A percentile compares a stretch with the other conserved stretches of the same genome.
Conservation (phyloP, 169 alveolate genomes). For the Pseudocohnilembus persalinus region DNA sequence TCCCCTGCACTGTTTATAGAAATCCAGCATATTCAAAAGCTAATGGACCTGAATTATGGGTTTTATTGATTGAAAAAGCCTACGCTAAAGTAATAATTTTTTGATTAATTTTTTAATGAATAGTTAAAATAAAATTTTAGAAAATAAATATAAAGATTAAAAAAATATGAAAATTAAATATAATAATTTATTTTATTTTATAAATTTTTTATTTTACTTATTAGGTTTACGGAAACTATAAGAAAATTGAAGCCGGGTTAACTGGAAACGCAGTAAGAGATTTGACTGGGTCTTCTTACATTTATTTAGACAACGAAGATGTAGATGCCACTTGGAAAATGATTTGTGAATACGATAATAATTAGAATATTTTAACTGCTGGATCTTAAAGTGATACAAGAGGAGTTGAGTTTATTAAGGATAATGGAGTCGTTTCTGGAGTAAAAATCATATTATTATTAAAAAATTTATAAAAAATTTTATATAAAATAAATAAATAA, state of each 20-base stretch:
- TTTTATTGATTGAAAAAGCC: slow-evolving; percentile 82
- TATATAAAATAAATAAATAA: too few relatives aligned
- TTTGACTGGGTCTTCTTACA: slow-evolving; percentile 56
- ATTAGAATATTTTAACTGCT: slow-evolving; percentile 28
- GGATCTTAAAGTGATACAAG: slow-evolving; percentile 29
- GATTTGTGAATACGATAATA: slow-evolving; percentile 17
- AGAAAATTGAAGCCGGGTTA: slow-evolving; percentile 67
- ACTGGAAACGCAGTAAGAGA: slow-evolving; percentile 66
- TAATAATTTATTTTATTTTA: too few relatives aligned
- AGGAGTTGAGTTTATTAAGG: slow-evolving; percentile 12
- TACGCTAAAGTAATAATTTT: slow-evolving; percentile 63
- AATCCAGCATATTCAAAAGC: slow-evolving; percentile 50
- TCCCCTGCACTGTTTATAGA: slow-evolving; percentile 60
- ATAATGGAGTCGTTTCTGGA: slow-evolving; percentile 38
- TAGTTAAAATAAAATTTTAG: too few relatives aligned
- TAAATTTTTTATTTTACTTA: slow-evolving; percentile 15
- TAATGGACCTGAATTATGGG: slow-evolving; percentile 81
- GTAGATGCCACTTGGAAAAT: slow-evolving; percentile 38
- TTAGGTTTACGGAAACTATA: slow-evolving; percentile 72
- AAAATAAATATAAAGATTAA: too few relatives aligned
- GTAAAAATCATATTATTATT: background rate
- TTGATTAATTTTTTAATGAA: too few relatives aligned
- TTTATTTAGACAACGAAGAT: slow-evolving; percentile 24
- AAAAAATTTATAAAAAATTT: too few relatives aligned
- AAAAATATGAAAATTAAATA: too few relatives aligned